phyloP scores from a whole-genome alignment of 371 early-diverging fungal genomes.

The Saksenaea vasiformis region DNA sequence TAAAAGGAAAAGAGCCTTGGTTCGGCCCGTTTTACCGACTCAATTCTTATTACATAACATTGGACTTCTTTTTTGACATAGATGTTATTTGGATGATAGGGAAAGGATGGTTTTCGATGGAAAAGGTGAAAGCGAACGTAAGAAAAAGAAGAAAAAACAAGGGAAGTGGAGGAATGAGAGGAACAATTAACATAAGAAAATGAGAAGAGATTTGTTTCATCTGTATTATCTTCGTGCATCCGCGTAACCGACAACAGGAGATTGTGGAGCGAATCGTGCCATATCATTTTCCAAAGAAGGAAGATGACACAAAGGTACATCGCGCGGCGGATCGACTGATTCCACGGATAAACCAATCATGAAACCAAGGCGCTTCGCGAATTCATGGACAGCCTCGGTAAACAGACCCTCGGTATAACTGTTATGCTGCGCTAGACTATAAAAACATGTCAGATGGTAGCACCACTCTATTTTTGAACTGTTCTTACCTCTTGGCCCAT shows the following conservation, averaged over 20 bases:
- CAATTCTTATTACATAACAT: not conserved
- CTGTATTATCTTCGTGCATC: conserved; percentile 26
- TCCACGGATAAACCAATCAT: conserved; percentile 55
- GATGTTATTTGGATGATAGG: not conserved
- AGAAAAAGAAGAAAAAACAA: conserved; percentile 1
- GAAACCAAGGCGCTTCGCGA: conserved; percentile 68
- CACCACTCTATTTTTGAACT: not conserved
- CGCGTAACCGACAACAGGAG: conserved; percentile 42
- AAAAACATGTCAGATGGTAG: conserved; percentile 3
- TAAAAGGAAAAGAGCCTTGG: not conserved
- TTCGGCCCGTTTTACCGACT: not conserved
- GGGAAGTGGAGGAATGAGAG: not conserved
- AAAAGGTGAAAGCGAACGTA: not conserved
- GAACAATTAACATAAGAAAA: not conserved
- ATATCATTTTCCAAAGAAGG: conserved; percentile 29
- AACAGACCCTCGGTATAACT: conserved; percentile 48
- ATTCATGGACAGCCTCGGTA: conserved; percentile 67
- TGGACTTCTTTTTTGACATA: not conserved
- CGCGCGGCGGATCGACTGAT: conserved; percentile 12
- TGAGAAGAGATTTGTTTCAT: conserved; percentile 9
- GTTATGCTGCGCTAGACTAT: conserved; percentile 62
- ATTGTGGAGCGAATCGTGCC: conserved; percentile 19
- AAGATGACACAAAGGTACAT: conserved; percentile 28
- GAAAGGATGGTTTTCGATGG: not conserved
- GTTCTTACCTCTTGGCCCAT: conserved; percentile 73